phyloP scores from a whole-genome alignment of 1,139 yeast genomes.

The Lodderomyces pseudojiufengensis region DNA sequence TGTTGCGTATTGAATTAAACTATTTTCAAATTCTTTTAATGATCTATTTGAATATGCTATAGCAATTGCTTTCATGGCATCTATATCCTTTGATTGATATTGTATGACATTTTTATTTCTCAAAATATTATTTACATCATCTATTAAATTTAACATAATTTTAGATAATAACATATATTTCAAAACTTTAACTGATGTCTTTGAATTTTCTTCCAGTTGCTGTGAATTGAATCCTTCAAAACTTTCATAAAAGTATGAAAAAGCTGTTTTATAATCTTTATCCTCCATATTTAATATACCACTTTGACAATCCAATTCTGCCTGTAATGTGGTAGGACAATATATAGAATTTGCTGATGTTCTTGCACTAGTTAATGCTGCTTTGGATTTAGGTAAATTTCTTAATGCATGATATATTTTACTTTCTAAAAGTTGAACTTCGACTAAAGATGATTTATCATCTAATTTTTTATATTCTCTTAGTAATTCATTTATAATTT shows the following conservation, averaged over 20 bases:
- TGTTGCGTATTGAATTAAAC: slow-evolving; percentile 63
- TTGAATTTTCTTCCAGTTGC: slow-evolving; percentile 43
- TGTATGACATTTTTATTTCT: slow-evolving; percentile 77
- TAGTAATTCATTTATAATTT: slow-evolving; percentile 66
- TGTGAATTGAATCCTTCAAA: slow-evolving; percentile 77
- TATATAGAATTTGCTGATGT: slow-evolving; percentile 95
- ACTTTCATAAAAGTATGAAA: slow-evolving; percentile 90
- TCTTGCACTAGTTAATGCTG: slow-evolving; percentile 91
- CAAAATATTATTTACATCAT: slow-evolving; percentile 77
- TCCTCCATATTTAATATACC: slow-evolving; percentile 97
- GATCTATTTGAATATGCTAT: slow-evolving; percentile 88
- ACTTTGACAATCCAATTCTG: slow-evolving; percentile 91
- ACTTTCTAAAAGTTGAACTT: slow-evolving; percentile 89
- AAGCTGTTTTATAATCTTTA: slow-evolving; percentile 94
- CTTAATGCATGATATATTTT: slow-evolving; percentile 88
- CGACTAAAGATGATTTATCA: slow-evolving; percentile 92
- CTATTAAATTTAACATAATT: slow-evolving; percentile 85
- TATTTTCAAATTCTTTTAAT: slow-evolving; percentile 81
- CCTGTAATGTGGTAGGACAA: slow-evolving; percentile 92
- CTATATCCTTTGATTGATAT: slow-evolving; percentile 69
- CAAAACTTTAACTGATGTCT: slow-evolving; percentile 66
- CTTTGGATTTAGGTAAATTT: slow-evolving; percentile 88
- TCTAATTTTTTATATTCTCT: slow-evolving; percentile 89
- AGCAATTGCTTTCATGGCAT: slow-evolving; percentile 94
- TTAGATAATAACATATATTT: slow-evolving; percentile 91